Evolutionary conservation across 2,329 filamentous ascomycete genomes (phyloP), one percentile per base, ranked within the genome.

Genomic region (Epichloe sp.): DNA sequence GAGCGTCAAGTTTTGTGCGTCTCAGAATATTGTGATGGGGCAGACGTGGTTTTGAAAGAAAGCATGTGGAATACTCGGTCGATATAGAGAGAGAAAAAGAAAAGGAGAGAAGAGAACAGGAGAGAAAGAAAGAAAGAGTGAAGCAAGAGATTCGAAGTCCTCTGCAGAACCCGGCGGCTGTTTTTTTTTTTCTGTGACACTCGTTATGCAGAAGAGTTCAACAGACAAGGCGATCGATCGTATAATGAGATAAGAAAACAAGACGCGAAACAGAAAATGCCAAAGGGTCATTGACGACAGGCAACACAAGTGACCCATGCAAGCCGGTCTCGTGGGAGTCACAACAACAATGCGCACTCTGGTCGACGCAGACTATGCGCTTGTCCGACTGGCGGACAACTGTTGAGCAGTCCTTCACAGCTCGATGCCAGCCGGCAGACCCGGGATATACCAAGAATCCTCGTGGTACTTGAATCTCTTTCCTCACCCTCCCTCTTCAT

Each of bases 51-150:
- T 45, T 17, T 19, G 17, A 15, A 31, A 41, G 36, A 41, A 42
- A 41, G 37, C 47, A 48, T 48, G 47, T 48, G 47, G 26, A 41
- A 36, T 42, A 11, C 23, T 23, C 2, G 11, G 17, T 48, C 26
- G n/a, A 48, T 19, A 36, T 14, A 23, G 14, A 31, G 11, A 19
- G 12, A 47, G 5, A 14, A 51, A 38, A 50, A 21, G 44, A 31
- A 48, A 54, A 42, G 21, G 52, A 45, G 50, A 11, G 15, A 53
- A 38, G 17, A 53, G 53, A 41, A 41, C 53, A 49, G 54, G 50
- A 49, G 50, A 48, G 49, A 44, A 35, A 45, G 26, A 12, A 45
- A n/a, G 26, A 21, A 45, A n/a, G 26, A 26, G 14, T 6, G 17
- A 19, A 44, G 11, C 12, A 35, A 10, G 31, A 31, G 10, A 11